Evolutionary conservation across 169 alveolate species (phyloP).

Genomic region (Plasmodium fragile): DNA sequence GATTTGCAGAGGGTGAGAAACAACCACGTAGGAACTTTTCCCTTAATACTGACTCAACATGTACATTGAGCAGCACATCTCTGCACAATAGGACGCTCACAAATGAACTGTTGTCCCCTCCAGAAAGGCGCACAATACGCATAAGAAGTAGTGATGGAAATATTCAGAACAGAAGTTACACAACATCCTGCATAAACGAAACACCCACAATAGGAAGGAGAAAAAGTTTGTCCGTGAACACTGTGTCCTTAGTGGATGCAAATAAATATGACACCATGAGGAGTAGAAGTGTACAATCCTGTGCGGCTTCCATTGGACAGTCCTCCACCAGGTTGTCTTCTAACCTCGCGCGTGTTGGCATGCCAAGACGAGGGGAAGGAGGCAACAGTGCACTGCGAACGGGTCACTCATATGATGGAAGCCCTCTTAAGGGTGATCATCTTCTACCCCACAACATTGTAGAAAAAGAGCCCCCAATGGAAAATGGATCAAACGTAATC

Average conservation of each 20-base stretch:
- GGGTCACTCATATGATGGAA: neutral
- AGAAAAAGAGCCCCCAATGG: neutral
- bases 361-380: neutral
- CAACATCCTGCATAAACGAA: neutral
- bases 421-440: neutral
- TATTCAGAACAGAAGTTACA: neutral
- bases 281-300: neutral
- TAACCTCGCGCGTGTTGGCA: neutral
- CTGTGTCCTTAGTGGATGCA: neutral
- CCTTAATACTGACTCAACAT: neutral
- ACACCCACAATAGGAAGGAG: neutral
- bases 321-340: neutral
- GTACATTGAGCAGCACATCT: neutral
- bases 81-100: neutral
- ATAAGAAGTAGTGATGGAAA: neutral
- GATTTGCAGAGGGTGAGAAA: neutral
- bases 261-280: neutral
- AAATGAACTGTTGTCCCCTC: neutral
- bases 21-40: neutral
- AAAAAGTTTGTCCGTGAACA: neutral
- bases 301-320: neutral
- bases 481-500: neutral
- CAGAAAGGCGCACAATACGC: neutral
- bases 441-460: neutral
- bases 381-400: neutral